Conservation (phyloP, 164 flowering plant genomes). For the Tetrastigma voinierianum region DNA sequence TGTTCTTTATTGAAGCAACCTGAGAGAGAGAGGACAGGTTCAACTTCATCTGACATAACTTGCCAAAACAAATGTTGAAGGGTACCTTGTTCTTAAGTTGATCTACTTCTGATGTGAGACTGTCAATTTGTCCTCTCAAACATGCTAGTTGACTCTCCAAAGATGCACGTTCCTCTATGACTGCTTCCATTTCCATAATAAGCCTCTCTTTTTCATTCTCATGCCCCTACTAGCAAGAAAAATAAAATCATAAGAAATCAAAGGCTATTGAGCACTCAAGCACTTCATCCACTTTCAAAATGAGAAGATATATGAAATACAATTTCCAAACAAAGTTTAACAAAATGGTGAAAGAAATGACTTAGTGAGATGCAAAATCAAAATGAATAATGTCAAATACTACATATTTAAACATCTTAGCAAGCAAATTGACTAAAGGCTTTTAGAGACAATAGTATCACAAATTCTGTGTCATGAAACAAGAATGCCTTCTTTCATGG, state of each 20-base stretch:
- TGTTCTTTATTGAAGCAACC: slow-evolving; percentile 54
- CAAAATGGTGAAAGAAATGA: too few species aligned
- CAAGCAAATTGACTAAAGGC: too few species aligned
- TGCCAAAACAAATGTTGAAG: background rate
- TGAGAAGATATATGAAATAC: too few species aligned
- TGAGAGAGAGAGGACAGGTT: slow-evolving; percentile 18
- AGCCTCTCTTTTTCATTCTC: slow-evolving; percentile 85
- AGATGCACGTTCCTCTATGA: slow-evolving; percentile 55
- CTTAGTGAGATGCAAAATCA: too few species aligned
- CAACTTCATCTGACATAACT: background rate
- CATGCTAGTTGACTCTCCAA: slow-evolving; percentile 64
- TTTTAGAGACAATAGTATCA: too few species aligned
- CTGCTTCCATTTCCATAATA: slow-evolving; percentile 90
- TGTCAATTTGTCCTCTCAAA: slow-evolving; percentile 46
- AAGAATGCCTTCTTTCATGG: too few species aligned
- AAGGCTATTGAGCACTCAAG: too few species aligned
- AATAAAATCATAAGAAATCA: slow-evolving; percentile 5
- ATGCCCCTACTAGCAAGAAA: slow-evolving; percentile 52
- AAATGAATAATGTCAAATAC: too few species aligned
- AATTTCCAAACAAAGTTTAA: too few species aligned
- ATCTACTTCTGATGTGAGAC: slow-evolving; percentile 58
- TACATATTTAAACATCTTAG: too few species aligned
- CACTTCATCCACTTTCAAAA: too few species aligned
- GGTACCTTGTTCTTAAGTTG: slow-evolving; percentile 59
- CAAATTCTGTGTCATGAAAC: too few species aligned